Conservation (phyloP, 2,329 filamentous ascomycete species). For the Claviceps cyperi region DNA sequence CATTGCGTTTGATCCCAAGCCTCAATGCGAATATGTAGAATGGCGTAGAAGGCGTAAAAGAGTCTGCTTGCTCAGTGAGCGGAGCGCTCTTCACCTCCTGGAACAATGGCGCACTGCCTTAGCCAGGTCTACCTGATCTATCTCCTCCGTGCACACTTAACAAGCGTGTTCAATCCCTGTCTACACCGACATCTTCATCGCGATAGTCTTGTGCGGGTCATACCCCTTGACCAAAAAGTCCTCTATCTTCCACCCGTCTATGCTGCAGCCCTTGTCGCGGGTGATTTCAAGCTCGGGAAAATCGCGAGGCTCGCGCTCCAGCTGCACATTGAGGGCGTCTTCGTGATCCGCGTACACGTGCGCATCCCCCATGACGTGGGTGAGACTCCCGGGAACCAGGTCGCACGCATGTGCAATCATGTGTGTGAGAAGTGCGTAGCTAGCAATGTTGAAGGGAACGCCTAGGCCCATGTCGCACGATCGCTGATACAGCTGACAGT, state of each 20-base stretch:
- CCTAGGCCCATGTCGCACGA: slow-evolving; percentile 95
- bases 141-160: neutral
- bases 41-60: no score
- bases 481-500: slow-evolving; percentile 84
- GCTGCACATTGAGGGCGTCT: slow-evolving; percentile 68
- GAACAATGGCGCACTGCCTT: neutral
- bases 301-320: slow-evolving; percentile 62
- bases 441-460: slow-evolving; percentile 95
- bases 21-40: no score
- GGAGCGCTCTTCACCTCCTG: neutral
- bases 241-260: slow-evolving; percentile 81
- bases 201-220: slow-evolving; percentile 77
- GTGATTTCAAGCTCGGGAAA: slow-evolving; percentile 70
- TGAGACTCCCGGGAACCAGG: slow-evolving; percentile 71
- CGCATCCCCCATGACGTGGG: slow-evolving; percentile 96
- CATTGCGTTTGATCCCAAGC: no score
- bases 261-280: slow-evolving; percentile 52
- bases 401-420: slow-evolving; percentile 86
- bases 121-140: neutral
- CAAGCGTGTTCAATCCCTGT: neutral
- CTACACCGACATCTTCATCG: slow-evolving; percentile 97
- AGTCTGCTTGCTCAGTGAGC: neutral
- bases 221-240: slow-evolving; percentile 84
- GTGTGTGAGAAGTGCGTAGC: slow-evolving; percentile 84
- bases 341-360: slow-evolving; percentile 92